Evolutionary conservation across 73 alveolate genomes (phyloP), one percentile per base, ranked within the genome.

Genomic region (Paramecium bursaria): DNA sequence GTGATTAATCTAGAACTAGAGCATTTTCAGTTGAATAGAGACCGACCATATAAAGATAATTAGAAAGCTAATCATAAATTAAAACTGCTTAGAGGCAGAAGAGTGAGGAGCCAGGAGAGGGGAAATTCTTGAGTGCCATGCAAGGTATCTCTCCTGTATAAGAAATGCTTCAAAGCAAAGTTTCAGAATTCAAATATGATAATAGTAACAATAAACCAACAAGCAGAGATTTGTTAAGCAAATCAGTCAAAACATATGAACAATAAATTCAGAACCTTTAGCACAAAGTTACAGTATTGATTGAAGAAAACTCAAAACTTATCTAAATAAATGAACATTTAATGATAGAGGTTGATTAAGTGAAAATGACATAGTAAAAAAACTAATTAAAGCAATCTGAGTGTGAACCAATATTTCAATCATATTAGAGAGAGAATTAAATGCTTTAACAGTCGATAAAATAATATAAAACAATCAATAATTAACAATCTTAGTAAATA

Each of bases 221-320:
- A 67, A 39, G 82, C 19, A 25, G 33, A 33, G 9, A 47, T 67
- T 4, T 35, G 42, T 2, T 53, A 67, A 11, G 33, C 44, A 7
- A 67, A n/a, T 35, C 44, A 67, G 33, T 39, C 19, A 67, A 42
- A 67, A 39, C 21, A 19, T 1, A 15, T 42, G 30, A 67, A 15
- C 0, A 67, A 39, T 67, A n/a, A n/a, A n/a, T n/a, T n/a, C n/a
- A n/a, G n/a, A n/a, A n/a, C n/a, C 44, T 67, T 9, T 17, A 67
- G 27, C 33, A 31, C 10, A 67, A 67, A 5, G 60, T 67, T n/a
- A 67, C 60, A 10, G 44, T 67, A 17, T 27, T 67, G 30, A 67
- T 67, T n/a, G 82, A 67, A 2, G 82, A 67, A n/a, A 67, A 67
- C 44, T 19, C 26, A 33, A 67, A 67, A 67, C 82, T 67, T 6